Conservation (phyloP, 352 stramenopile genomes). For the Phytophthora fragariae region DNA sequence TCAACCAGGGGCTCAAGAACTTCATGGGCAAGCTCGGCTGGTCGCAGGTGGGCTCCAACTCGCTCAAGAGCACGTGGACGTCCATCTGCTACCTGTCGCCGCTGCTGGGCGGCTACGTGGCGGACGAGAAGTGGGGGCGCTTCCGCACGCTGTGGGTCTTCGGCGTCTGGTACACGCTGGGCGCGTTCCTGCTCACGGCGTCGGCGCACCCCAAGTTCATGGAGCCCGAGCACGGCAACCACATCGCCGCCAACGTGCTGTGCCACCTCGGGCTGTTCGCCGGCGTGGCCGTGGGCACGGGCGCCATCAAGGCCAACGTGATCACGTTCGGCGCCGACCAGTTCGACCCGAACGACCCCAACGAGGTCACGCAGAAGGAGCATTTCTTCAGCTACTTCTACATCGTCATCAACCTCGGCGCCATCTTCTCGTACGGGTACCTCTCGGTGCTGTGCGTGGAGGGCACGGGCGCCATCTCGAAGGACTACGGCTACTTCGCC, state of each 20-base stretch:
- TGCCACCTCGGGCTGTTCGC: conserved; percentile 81
- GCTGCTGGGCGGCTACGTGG: conserved; percentile 84
- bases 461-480: conserved; percentile 72
- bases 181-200: conserved; percentile 70
- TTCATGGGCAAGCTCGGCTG: conserved; percentile 82
- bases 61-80: conserved; percentile 90
- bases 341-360: conserved; percentile 87
- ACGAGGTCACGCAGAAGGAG: conserved; percentile 81
- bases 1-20: conserved; percentile 91
- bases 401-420: conserved; percentile 92
- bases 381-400: conserved; percentile 95
- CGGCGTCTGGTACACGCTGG: conserved; percentile 79
- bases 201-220: conserved; percentile 75
- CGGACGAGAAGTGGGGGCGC: conserved; percentile 87
- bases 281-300: conserved; percentile 80
- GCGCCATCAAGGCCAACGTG: conserved; percentile 31
- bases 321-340: conserved; percentile 89
- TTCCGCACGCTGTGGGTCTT: conserved; percentile 89
- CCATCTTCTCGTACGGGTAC: conserved; percentile 92
- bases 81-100: conserved; percentile 89
- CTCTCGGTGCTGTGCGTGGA: conserved; percentile 91
- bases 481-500: conserved; percentile 91
- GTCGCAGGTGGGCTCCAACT: conserved; percentile 84
- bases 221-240: conserved; percentile 44
- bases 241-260: conserved; percentile 65